phyloP scores from a whole-genome alignment of 2,329 filamentous ascomycete species.

The Monosporascus sp. region DNA sequence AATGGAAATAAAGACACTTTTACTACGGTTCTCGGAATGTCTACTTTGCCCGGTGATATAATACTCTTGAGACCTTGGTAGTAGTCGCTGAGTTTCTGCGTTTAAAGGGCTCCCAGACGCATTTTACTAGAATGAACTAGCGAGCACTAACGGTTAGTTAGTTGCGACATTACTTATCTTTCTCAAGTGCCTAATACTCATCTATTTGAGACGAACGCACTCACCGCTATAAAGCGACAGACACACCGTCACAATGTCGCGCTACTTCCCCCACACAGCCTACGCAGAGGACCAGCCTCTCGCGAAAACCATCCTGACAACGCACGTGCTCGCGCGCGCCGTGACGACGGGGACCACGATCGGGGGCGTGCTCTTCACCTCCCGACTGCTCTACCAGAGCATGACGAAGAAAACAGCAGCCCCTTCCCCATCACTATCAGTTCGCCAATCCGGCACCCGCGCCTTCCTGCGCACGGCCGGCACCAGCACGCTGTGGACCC shows the following conservation, averaged over 20 bases:
- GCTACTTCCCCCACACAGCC: slow-evolving; percentile 47
- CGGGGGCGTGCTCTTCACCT: slow-evolving; percentile 34
- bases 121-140: too few relatives aligned
- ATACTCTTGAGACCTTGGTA: too few relatives aligned
- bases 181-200: too few relatives aligned
- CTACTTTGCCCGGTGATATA: too few relatives aligned
- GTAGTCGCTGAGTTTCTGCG: too few relatives aligned
- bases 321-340: slow-evolving; percentile 54
- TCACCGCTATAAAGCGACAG: background rate
- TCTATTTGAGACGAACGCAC: background rate
- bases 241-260: slow-evolving; percentile 42
- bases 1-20: too few relatives aligned
- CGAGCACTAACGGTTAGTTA: too few relatives aligned
- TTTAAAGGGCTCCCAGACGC: too few relatives aligned
- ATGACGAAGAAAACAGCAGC: slow-evolving; percentile 10
- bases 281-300: slow-evolving; percentile 61
- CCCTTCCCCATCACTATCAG: slow-evolving; percentile 22
- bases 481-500: slow-evolving; percentile 39
- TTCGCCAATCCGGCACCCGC: slow-evolving; percentile 7
- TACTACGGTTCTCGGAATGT: too few relatives aligned
- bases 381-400: slow-evolving; percentile 24
- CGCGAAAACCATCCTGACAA: slow-evolving; percentile 48
- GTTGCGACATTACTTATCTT: too few relatives aligned
- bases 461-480: slow-evolving; percentile 40
- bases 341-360: slow-evolving; percentile 49